A percentile compares a stretch with the other conserved stretches of the same genome.
These are phyloP conservation scores for Blastocystis sp. DNA, from an alignment of 352 stramenopile genomes.

Conservation along the genomic window DNA sequence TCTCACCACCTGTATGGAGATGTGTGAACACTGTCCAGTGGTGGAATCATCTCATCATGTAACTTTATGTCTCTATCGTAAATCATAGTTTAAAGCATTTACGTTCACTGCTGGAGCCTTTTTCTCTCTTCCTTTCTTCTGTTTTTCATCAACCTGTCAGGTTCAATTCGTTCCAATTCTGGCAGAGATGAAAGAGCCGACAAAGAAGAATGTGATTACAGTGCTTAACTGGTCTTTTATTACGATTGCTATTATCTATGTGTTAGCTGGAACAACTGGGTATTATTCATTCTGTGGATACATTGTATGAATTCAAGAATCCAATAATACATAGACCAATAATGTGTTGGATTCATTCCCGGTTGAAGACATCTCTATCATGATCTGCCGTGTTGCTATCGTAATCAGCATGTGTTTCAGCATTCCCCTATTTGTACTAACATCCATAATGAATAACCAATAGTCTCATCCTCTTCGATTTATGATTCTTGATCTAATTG, in stretches of 20 bases:
- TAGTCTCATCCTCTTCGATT: constrained; percentile 52
- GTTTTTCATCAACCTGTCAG: constrained; percentile 50
- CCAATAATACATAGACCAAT: neutral
- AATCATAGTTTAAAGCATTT: constrained; percentile 27
- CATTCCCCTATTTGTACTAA: constrained; percentile 31
- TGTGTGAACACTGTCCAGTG: constrained; percentile 18
- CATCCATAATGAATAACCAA: neutral
- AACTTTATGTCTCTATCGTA: neutral
- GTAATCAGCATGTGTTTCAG: constrained; percentile 42
- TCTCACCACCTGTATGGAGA: neutral
- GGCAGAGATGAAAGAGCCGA: constrained; percentile 23
- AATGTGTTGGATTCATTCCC: constrained; percentile 50
- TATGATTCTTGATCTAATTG: constrained; percentile 52
- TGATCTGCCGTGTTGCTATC: constrained; percentile 50
- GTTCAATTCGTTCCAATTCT: constrained; percentile 49
- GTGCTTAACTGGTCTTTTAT: constrained; percentile 43
- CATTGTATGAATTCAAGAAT: neutral
- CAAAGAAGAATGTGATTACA: constrained; percentile 44
- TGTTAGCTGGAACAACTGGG: constrained; percentile 5
- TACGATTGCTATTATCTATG: constrained; percentile 1
- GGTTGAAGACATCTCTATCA: constrained; percentile 9
- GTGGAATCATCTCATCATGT: constrained; percentile 31
- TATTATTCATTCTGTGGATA: constrained; percentile 53
- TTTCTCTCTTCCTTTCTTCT: constrained; percentile 57
- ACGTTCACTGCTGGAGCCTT: constrained; percentile 17